Evolutionary conservation across 441 rosid genomes (phyloP), one percentile per base, ranked within the genome.

Genomic region (Biscutella laevigata): DNA sequence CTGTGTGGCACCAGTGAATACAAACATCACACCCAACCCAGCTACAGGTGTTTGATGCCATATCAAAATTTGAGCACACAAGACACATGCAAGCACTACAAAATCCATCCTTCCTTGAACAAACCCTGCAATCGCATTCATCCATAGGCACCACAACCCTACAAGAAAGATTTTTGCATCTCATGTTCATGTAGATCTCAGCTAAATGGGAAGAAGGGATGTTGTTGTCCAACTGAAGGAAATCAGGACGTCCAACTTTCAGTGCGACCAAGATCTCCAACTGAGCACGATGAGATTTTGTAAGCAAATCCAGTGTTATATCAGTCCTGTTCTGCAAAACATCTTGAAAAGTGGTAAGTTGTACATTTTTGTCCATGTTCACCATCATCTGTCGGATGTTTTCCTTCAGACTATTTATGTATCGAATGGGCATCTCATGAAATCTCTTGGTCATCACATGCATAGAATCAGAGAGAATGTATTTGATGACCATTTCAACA

Each of bases 21-120:
- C 99, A 94, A 40, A 86, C 81, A 68, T 94, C 99, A 74, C 99
- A 94, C 39, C 99, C 99, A 41, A 94, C 86, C 99, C 99, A 94
- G 69, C 95, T 81, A 71, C 99, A 94, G 4, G 99, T 94, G 66
- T 94, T 85, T 26, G 83, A 77, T 26, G 97, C 97, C 95, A 80
- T 74, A 72, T 94, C 99, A 69, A 88, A 94, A 64, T 81, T 88
- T 16, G 86, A 81, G 67, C 99, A 94, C 53, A 94, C 75, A 30
- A 94, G 95, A 70, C 99, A 94, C 99, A 86, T 94, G 61, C 99
- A 94, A 32, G 77, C 63, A 63, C 97, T 81, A 71, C 99, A 94
- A 76, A 94, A 94, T 19, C 99, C 99, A 63, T 60, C 83, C 76
- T 72, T 88, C 69, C 76, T 80, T 24, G 61, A 72, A 65, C 98